Base-by-base conservation (phyloP, 1,284 basidiomycete genomes). In the Taiwanofungus camphoratus region DNA sequence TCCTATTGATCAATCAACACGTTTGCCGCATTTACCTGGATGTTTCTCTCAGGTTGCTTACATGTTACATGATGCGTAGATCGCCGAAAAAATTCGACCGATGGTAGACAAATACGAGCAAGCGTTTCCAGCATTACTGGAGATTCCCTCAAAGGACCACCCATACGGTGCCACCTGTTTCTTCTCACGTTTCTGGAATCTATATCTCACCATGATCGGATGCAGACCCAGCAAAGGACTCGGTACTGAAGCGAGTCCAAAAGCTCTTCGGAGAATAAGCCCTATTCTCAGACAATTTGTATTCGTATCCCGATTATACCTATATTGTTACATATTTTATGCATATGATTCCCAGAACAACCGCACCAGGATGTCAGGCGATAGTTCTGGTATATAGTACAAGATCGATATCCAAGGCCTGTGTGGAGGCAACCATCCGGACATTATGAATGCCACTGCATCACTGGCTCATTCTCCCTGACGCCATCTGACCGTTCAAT, bases 1-100 rank as follows among this genome's bases (percentile, higher is more conserved):
- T 98, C 53, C 70, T 98, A 13, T 74, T 98, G 53, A 96, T 98
- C 60, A 98, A 97, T 71, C 93, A 98, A 63, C 92, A 97, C 71
- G 93, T 93, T 51, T 54, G 84, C 63, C n/a, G 27, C 18, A 35
- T 12, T 41, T 22, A 12, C 6, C 16, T 16, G 13, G 15, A 9
- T 12, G 4, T 22, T 16, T 18, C 30, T 12, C 21, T 30, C 24
- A 29, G 15, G 19, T 33, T 23, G 18, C 5, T 8, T 36, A 21
- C 20, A 24, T 2, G 29, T 48, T 18, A 38, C 24, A 31, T 21
- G 11, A 4, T 4, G 2, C 27, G 37, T 36, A 96, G 93, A 74
- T 97, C 55, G 93, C 93, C 37, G 96, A 99, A 70, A 92, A 90
- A 74, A 99, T 99, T 56, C 74, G 96, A 39, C 92, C 93, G 0